Conservation (phyloP, 2,329 filamentous ascomycete species). For the Nannizziopsis barbatae region DNA sequence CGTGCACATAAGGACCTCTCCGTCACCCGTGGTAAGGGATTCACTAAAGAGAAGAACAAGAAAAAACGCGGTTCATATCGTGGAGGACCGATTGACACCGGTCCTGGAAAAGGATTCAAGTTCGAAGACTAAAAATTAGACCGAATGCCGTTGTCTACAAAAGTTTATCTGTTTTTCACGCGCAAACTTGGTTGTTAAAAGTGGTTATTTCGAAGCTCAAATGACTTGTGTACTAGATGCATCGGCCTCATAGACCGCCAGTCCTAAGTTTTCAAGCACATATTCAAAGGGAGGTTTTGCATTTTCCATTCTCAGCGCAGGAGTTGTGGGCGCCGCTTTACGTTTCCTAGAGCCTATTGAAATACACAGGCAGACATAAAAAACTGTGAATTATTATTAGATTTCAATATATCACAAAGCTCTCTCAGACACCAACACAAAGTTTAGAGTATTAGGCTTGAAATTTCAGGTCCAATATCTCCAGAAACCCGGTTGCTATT, state of each 20-base stretch:
- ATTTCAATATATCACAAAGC: too few relatives aligned
- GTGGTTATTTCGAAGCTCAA: too few relatives aligned
- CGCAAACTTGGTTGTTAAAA: neutral
- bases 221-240: too few relatives aligned
- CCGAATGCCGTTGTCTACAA: too few relatives aligned
- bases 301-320: neutral
- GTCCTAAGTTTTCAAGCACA: too few relatives aligned
- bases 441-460: neutral
- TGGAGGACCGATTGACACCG: conserved; percentile 76
- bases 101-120: conserved; percentile 74
- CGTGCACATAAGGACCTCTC: conserved; percentile 79
- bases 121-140: conserved; percentile 64
- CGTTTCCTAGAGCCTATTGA: neutral
- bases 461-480: too few relatives aligned
- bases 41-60: conserved; percentile 99
- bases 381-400: too few relatives aligned
- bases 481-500: too few relatives aligned
- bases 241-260: too few relatives aligned
- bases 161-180: neutral
- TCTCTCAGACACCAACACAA: neutral
- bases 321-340: neutral
- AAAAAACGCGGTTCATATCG: conserved; percentile 85
- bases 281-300: too few relatives aligned
- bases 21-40: conserved; percentile 87
- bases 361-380: neutral